Evolutionary conservation across 164 flowering plant genomes (phyloP).

Genomic region (Piper longum): DNA sequence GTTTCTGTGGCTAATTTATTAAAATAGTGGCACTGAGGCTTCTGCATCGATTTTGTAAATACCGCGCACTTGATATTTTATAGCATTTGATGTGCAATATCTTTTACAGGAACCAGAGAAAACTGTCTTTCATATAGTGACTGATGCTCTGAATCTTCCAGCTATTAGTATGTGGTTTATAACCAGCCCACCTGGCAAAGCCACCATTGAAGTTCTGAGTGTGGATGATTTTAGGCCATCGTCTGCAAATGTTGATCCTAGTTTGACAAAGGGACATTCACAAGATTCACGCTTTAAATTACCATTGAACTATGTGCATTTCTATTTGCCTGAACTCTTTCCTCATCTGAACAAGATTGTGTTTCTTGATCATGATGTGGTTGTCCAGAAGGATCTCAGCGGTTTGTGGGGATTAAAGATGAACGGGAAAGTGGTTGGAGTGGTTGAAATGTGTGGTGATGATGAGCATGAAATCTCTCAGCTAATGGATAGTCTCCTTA

Average conservation of each 20-base stretch:
- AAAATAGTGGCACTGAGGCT: constrained; percentile 41
- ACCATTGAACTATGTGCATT: constrained; percentile 62
- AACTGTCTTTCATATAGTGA: too few species aligned
- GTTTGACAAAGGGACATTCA: constrained; percentile 25
- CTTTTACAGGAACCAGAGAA: too few species aligned
- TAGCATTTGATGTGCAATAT: too few species aligned
- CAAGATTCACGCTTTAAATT: constrained; percentile 48
- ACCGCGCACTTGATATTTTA: too few species aligned
- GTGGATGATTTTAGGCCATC: constrained; percentile 36
- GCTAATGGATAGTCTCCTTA: constrained; percentile 50
- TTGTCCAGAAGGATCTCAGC: constrained; percentile 67
- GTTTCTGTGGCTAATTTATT: too few species aligned
- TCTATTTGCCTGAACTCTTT: constrained; percentile 74
- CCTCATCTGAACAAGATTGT: constrained; percentile 62
- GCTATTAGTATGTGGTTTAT: constrained; percentile 66
- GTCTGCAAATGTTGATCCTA: constrained; percentile 20
- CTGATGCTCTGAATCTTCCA: too few species aligned
- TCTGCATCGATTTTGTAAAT: too few species aligned
- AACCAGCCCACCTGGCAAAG: constrained; percentile 6
- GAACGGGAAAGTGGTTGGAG: constrained; percentile 82
- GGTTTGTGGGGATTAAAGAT: constrained; percentile 52
- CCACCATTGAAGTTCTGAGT: constrained; percentile 34
- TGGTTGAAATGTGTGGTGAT: constrained; percentile 64
- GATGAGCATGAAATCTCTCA: constrained; percentile 34
- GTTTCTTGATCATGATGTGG: constrained; percentile 93